Conservation (phyloP, 2,329 filamentous ascomycete species). For the Sphaceloma murrayae region DNA sequence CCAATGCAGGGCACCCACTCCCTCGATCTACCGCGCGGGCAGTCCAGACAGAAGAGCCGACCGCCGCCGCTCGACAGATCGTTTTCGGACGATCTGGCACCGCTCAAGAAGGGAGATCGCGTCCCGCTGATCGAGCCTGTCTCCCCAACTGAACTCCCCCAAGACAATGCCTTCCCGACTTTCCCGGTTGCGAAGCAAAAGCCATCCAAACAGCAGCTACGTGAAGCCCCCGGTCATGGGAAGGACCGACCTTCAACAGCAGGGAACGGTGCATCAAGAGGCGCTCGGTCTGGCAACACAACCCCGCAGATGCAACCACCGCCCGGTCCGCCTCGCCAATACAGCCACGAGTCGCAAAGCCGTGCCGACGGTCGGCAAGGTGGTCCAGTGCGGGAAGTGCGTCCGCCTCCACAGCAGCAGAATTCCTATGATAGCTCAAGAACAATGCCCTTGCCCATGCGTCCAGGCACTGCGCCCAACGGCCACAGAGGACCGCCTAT, state of each 20-base stretch:
- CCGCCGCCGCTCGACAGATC: slow-evolving; percentile 9
- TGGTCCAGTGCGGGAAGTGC: not conserved
- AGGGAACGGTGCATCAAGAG: not conserved
- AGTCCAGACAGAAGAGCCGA: slow-evolving; percentile 1
- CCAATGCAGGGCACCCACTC: not conserved
- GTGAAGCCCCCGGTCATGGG: not conserved
- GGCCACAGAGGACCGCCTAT: slow-evolving; percentile 1
- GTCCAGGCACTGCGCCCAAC: slow-evolving; percentile 7
- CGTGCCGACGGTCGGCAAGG: not conserved
- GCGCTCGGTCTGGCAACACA: not conserved
- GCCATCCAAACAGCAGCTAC: slow-evolving; percentile 16
- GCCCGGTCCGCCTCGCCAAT: slow-evolving; percentile 10
- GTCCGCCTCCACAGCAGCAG: slow-evolving; percentile 2
- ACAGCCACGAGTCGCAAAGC: slow-evolving; percentile 13
- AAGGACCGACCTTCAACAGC: not conserved
- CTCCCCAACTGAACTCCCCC: slow-evolving; percentile 25
- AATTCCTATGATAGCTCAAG: not conserved
- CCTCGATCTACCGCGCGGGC: slow-evolving; percentile 12
- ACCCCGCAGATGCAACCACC: slow-evolving; percentile 6
- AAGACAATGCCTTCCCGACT: slow-evolving; percentile 41
- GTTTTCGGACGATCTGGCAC: not conserved
- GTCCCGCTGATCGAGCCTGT: slow-evolving; percentile 24
- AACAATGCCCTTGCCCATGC: slow-evolving; percentile 7
- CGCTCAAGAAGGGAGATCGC: slow-evolving; percentile 7
- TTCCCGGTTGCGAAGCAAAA: slow-evolving; percentile 33